Conservation (phyloP, 139 green algal species). For the Coccomyxa sp. region DNA sequence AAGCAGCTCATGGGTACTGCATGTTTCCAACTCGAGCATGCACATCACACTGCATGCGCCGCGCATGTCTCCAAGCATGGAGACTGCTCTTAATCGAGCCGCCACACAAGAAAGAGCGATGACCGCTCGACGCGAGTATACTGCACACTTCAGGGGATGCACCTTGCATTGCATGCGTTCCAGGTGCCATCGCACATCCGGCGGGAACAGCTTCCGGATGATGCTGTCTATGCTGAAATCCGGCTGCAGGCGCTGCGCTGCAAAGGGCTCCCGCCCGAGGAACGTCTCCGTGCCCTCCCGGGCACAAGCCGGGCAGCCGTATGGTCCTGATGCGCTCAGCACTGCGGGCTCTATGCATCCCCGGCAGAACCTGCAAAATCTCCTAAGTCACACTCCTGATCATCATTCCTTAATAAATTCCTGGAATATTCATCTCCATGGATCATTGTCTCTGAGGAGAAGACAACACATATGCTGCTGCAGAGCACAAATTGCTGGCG, state of each 20-base stretch:
- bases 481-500: too few relatives aligned
- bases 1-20: too few relatives aligned
- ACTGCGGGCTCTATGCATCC: conserved; percentile 19
- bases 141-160: too few relatives aligned
- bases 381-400: not conserved
- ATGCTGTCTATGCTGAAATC: conserved; percentile 18
- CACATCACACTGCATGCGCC: too few relatives aligned
- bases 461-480: too few relatives aligned
- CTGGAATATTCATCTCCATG: not conserved
- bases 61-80: too few relatives aligned
- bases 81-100: too few relatives aligned
- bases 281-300: not conserved
- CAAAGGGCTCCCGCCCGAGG: conserved; percentile 7
- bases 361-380: conserved; percentile 16
- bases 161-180: too few relatives aligned
- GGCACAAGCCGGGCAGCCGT: conserved; percentile 4
- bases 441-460: not conserved
- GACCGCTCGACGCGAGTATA: too few relatives aligned
- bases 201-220: conserved; percentile 16
- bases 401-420: not conserved
- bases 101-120: not conserved
- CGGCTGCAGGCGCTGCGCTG: conserved; percentile 10
- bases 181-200: too few relatives aligned
- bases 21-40: too few relatives aligned
- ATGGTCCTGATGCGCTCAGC: not conserved